Conservation (phyloP, 140 eudicot species). For the Stevia rebaudiana region DNA sequence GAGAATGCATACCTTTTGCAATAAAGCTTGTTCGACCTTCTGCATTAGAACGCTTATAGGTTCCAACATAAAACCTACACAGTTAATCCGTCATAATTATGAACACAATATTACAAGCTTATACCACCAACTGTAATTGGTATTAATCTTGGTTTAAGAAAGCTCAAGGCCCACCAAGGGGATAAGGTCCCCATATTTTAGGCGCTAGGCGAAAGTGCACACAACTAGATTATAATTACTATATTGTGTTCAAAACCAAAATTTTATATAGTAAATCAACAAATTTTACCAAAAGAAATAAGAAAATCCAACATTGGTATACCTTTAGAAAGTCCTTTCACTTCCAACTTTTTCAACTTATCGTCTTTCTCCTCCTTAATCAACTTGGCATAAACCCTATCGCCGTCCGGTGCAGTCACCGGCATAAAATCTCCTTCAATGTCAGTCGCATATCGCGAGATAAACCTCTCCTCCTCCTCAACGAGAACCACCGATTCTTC, state of each 20-base stretch:
- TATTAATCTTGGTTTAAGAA: too few species aligned
- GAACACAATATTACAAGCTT: not conserved
- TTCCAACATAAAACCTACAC: constrained; percentile 63
- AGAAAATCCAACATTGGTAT: not conserved
- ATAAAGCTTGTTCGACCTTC: constrained; percentile 59
- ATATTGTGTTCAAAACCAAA: not conserved
- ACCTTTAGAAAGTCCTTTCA: constrained; percentile 44
- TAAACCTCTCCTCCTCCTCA: constrained; percentile 44
- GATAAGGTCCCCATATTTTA: too few species aligned
- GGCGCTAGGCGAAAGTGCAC: too few species aligned
- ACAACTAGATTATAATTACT: too few species aligned
- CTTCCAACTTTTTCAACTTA: constrained; percentile 33
- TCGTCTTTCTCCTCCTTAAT: constrained; percentile 30
- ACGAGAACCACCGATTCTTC: constrained; percentile 18
- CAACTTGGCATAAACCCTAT: constrained; percentile 84
- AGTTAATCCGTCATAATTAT: not conserved
- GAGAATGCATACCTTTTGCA: constrained; percentile 52
- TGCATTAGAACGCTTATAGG: constrained; percentile 58
- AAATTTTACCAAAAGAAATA: not conserved
- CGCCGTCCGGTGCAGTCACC: constrained; percentile 76
- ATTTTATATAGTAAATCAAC: not conserved
- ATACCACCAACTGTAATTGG: not conserved
- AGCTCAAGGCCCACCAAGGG: too few species aligned
- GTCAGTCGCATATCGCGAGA: constrained; percentile 57
- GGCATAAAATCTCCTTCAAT: constrained; percentile 91